Base-by-base conservation (phyloP, 805 yeast species). In the Myxozyma vanderwaltii region DNA sequence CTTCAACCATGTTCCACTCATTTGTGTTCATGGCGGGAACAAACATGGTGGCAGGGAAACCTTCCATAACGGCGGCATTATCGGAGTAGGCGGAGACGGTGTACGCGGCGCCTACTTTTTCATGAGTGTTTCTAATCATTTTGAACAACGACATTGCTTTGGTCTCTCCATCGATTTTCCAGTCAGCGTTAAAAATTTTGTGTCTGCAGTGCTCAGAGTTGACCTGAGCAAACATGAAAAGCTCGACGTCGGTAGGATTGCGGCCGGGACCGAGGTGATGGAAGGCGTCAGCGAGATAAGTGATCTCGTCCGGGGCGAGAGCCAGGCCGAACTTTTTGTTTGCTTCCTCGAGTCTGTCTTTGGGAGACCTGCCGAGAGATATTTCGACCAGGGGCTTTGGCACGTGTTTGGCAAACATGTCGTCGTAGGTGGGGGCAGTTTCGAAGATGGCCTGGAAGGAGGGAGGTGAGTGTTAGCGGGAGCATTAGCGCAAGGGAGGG, bases 131-230 rank as follows among this genome's bases (percentile, higher is more conserved):
- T 78, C 96, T 84, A 73, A 94, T 91, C 98, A 94, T 91, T 76
- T 88, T 84, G 79, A 94, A 94, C 67, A 94, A 79, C 19, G 96
- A 81, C 69, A 81, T 71, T 53, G 86, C 85, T 74, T 89, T 88
- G 69, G 81, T 76, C 54, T 82, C 81, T 53, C 89, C 91, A 74
- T 94, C 97, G 65, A 94, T 89, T 64, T 88, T 88, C 99, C 99
- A 94, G 69, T 89, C 95, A 44, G 99, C 99, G 71, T 94, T 94
- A 81, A 94, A 94, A 67, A 94, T 94, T 78, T 94, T 94, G 78
- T 94, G 99, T 75, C 99, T 89, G 79, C 99, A 94, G 78, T 94
- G 99, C 77, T 94, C 99, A 26, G 97, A 91, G 79, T 94, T 94
- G 67, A 94, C 99, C 77, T 94, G 99, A 43, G 99, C 99, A 79